A percentile compares a stretch with the other conserved stretches of the same genome.
phyloP scores from a whole-genome alignment of 78 protist genomes.

The Dictyostelium capitatum region DNA sequence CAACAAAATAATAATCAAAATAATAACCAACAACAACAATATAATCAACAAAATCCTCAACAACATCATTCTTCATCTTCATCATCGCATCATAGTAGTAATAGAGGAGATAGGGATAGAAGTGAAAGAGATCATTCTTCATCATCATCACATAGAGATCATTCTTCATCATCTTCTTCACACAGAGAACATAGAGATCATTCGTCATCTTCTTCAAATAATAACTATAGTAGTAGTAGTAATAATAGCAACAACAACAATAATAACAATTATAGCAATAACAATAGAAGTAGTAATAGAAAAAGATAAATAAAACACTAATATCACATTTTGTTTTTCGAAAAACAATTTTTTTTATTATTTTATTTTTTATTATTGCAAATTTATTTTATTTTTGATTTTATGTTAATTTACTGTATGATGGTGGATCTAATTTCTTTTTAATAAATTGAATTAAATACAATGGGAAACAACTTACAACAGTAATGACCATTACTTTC shows the following conservation, averaged over 20 bases:
- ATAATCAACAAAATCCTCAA: not conserved
- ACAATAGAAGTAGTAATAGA: not conserved
- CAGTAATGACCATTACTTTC: constrained; percentile 85
- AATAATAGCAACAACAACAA: not conserved
- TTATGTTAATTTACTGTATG: constrained; percentile 75
- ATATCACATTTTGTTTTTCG: too few species aligned
- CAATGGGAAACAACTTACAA: constrained; percentile 86
- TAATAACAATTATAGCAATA: not conserved
- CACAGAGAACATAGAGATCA: not conserved
- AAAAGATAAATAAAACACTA: not conserved
- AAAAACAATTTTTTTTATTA: not conserved
- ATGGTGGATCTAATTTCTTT: constrained; percentile 83
- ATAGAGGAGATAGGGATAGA: not conserved
- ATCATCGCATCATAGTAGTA: not conserved
- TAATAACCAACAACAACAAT: not conserved
- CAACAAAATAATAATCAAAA: constrained; percentile 29
- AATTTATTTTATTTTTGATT: not conserved
- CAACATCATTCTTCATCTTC: not conserved
- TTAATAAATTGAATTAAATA: constrained; percentile 73
- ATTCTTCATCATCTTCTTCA: not conserved
- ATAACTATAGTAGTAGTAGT: not conserved
- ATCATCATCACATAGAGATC: not conserved
- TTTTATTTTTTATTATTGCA: not conserved
- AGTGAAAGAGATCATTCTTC: not conserved
- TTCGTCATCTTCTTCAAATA: not conserved